Evolutionary conservation across 352 stramenopile species (phyloP).

Genomic region (Poterioochromonas sp.): DNA sequence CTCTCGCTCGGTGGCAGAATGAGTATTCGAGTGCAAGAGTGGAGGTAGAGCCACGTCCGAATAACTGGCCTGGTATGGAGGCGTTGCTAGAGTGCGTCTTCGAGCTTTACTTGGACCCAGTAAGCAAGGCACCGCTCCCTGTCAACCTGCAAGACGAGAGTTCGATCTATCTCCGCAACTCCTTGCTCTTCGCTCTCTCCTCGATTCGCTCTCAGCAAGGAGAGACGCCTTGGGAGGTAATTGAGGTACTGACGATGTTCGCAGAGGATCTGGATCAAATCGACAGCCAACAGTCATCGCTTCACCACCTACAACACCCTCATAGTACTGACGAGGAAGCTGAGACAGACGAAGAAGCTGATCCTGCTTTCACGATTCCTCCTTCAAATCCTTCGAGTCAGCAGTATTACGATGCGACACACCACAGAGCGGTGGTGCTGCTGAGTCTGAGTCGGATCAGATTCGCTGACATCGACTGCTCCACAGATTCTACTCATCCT

Average conservation of each 20-base stretch:
- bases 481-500: background rate
- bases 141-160: background rate
- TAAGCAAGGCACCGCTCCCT: background rate
- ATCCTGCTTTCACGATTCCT: background rate
- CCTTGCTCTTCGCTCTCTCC: conserved; percentile 7
- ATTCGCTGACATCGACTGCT: background rate
- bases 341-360: background rate
- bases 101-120: background rate
- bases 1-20: conserved; percentile 6
- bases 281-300: background rate
- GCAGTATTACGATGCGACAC: conserved; percentile 4
- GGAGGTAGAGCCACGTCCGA: background rate
- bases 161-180: background rate
- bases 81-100: background rate
- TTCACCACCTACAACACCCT: background rate
- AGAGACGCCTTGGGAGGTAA: background rate
- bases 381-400: background rate
- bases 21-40: background rate
- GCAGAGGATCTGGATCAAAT: background rate
- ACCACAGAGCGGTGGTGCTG: background rate
- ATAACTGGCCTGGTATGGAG: conserved; percentile 14
- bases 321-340: background rate
- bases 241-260: background rate
- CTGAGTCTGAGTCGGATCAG: background rate
- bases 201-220: background rate